Base-by-base conservation (phyloP, 148 eudicot genomes). In the Chenopodium album region DNA sequence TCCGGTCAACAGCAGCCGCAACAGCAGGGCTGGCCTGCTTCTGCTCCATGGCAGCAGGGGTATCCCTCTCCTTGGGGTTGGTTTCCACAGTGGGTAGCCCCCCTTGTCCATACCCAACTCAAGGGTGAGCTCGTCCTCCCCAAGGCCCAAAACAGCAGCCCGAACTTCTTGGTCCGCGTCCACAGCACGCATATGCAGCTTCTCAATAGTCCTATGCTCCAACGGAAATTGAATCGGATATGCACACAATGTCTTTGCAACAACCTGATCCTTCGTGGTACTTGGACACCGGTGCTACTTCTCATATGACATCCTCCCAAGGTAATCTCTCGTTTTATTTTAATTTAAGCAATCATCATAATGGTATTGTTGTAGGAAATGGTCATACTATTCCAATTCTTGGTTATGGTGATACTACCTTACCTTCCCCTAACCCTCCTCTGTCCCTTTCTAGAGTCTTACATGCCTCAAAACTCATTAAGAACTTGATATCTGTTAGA, bases 11-110 rank as follows among this genome's bases (percentile, higher is more conserved):
- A 34, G 3, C 4, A 34, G 34, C 8, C 11, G 69, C 10, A 32
- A 4, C 2, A 6, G 28, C 10, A 4, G 17, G 1, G 4, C 0
- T 26, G 70, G 34, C 6, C 34, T 0, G 6, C 37, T 0, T 0
- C 0, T 28, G 0, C 34, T 28, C 34, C 70, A 0, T 9, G 70
- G 16, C 4, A 23, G 14, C 31, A 23, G 70, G 1, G 28, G 11
- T 34, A 34, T 2, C 37, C 28, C 17, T 31, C 32, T 7, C n/a
- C 14, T 26, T 66, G 70, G 70, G 70, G 70, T 9, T 66, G 70
- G 70, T 2, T 26, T 2, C 34, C 70, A 10, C 70, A 11, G 28
- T 9, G 70, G 70, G 37, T 14, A 0, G 9, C 37, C 23, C 70
- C 70, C 70, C 70, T 26, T 66, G 70, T 13, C 34, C 70, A 26